Evolutionary conservation across 257 asterid species (phyloP), one percentile per base, ranked within the genome.

Genomic region (Haberlea rhodopensis): DNA sequence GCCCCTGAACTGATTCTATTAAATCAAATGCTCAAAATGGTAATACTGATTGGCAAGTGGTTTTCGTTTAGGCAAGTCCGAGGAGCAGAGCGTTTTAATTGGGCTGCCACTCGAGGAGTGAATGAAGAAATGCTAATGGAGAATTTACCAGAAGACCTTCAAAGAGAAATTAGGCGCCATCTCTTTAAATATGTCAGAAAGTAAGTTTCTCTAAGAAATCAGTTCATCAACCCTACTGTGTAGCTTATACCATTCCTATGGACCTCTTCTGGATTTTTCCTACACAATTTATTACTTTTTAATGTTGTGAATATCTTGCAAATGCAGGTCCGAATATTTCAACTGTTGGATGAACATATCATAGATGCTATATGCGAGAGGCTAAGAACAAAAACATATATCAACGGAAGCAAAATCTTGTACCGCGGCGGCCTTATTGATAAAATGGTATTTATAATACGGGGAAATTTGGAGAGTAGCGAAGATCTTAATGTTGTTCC

Each of bases 61-160:
- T 11, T 21, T 56, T 18, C 64, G 16, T 75, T 77, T 81, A 92
- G 99, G 72, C 82, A 66, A 78, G 95, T 92, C 28, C 82, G 85
- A 68, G 86, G 78, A 60, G 85, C 97, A 9, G 99, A 92, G 67
- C 84, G 94, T 19, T 92, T 81, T 63, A 78, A 65, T 56, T 92
- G 99, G 99, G 95, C 99, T 31, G 97, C 99, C 49, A 87, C 96
- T 8, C 71, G 91, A 69, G 99, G 99, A 23, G 97, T 92, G 54
- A 85, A 89, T 40, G 99, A 92, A 73, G 96, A 81, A 71, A 74
- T 60, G 82, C 75, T 92, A 13, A 73, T 92, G 86, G 97, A 89
- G 79, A 82, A 89, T 71, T 86, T 92, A 21, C 99, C 97, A 10
- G 99, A 89, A 81, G 97, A 92, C 72, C 90, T 92, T 63, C 97